Evolutionary conservation across 1,284 basidiomycete genomes (phyloP).

Genomic region (Puccinia coronata): DNA sequence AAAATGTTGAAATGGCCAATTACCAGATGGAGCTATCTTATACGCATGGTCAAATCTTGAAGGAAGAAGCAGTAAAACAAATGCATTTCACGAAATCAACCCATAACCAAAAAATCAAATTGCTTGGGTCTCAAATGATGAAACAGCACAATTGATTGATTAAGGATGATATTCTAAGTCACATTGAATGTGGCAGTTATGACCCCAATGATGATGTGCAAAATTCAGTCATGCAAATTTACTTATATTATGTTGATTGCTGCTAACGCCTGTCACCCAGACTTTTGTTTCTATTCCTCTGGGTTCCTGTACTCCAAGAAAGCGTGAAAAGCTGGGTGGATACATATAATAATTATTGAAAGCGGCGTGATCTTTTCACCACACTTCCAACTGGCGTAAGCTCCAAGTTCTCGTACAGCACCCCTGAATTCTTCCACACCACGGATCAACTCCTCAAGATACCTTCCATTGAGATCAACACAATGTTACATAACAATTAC

Average conservation of each 20-base stretch:
- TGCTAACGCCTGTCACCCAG: not conserved
- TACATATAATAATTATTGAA: not conserved
- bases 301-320: not conserved
- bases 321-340: not conserved
- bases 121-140: constrained; percentile 6
- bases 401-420: not conserved
- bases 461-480: not conserved
- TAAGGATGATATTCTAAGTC: no score
- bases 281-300: not conserved
- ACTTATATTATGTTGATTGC: not conserved
- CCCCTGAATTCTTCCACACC: not conserved
- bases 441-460: not conserved
- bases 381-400: not conserved
- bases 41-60: not conserved
- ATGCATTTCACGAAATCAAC: not conserved
- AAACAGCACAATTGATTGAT: not conserved
- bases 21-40: not conserved
- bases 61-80: not conserved
- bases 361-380: not conserved
- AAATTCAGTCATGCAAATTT: not conserved
- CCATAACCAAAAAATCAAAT: constrained; percentile 33
- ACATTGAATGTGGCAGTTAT: no score
- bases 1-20: not conserved
- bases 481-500: no score
- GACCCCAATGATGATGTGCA: no score